Conservation (phyloP, 495 filamentous ascomycete genomes). For the Penicillium roqueforti region DNA sequence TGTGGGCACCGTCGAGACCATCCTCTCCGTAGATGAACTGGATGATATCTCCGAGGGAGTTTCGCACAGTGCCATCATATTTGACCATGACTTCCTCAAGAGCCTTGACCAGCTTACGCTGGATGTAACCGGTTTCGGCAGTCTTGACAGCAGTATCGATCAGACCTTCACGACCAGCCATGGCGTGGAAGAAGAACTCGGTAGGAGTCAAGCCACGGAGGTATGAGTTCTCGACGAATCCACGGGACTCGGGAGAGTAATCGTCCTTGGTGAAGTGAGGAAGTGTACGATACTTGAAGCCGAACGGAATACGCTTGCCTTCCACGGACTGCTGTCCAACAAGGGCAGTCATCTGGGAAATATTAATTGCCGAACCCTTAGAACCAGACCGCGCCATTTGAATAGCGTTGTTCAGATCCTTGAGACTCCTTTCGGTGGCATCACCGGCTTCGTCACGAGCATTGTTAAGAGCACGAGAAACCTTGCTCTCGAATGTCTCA, state of each 20-base stretch:
- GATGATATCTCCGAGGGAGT: constrained; percentile 93
- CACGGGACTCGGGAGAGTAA: constrained; percentile 92
- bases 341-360: constrained; percentile 97
- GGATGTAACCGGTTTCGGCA: constrained; percentile 98
- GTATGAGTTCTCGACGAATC: constrained; percentile 99
- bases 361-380: constrained; percentile 97
- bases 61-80: constrained; percentile 96
- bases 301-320: constrained; percentile 98
- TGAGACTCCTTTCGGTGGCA: constrained; percentile 83
- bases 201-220: constrained; percentile 90
- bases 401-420: constrained; percentile 91
- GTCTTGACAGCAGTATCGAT: constrained; percentile 99
- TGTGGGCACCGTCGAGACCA: constrained; percentile 82
- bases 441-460: constrained; percentile 95
- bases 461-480: constrained; percentile 86
- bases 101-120: constrained; percentile 95
- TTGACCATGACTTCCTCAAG: constrained; percentile 96
- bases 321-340: constrained; percentile 98
- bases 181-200: constrained; percentile 99
- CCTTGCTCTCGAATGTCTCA: constrained; percentile 95
- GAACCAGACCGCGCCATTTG: constrained; percentile 95
- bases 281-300: constrained; percentile 96
- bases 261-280: constrained; percentile 99
- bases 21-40: constrained; percentile 99
- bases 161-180: constrained; percentile 99